Percentiles rank a stretch among this genome's conserved stretches.
phyloP scores from a whole-genome alignment of 345 rosid species.

The Fremontodendron californicum region DNA sequence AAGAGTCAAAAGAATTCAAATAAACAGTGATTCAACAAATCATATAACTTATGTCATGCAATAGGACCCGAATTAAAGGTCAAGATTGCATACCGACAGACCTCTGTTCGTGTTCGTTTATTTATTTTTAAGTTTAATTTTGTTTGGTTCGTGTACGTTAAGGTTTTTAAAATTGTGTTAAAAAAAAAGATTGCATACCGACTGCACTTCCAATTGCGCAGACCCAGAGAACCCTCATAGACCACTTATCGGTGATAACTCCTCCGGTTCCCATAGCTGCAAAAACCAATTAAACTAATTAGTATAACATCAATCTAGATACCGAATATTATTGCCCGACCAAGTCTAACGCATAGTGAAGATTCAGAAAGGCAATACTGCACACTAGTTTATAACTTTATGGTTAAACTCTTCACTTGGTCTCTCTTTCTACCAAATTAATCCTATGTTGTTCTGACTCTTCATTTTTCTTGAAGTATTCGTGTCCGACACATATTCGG shows the following conservation, averaged over 20 bases:
- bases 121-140: no score
- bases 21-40: neutral
- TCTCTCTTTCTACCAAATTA: neutral
- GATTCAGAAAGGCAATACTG: neutral
- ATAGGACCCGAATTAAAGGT: neutral
- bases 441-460: no score
- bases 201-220: slow-evolving; percentile 73
- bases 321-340: neutral
- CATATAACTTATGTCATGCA: neutral
- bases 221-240: slow-evolving; percentile 71
- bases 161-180: no score
- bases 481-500: no score
- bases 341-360: neutral
- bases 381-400: neutral
- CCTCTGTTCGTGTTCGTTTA: no score
- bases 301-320: slow-evolving; percentile 3
- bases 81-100: no score
- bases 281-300: neutral
- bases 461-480: no score
- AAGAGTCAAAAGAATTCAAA: neutral
- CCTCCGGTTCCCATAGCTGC: slow-evolving; percentile 49
- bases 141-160: no score
- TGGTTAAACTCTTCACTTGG: neutral
- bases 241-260: slow-evolving; percentile 65
- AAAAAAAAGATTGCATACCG: no score